Conservation (phyloP, 371 early-diverging fungal species). For the Rhizopus stolonifer region DNA sequence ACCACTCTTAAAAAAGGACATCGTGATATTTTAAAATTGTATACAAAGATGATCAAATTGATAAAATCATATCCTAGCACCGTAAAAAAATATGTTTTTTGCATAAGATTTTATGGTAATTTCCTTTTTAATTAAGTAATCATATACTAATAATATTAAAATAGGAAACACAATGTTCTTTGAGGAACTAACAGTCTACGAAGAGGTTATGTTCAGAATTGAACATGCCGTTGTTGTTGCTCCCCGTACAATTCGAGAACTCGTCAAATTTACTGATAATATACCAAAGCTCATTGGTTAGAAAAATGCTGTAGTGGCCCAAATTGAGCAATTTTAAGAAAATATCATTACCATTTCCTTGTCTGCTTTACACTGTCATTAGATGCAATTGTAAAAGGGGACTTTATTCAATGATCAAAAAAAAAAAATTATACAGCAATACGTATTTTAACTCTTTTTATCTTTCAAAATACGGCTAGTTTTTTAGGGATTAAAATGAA, state of each 20-base stretch:
- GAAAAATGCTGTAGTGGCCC: conserved; percentile 5
- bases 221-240: not conserved
- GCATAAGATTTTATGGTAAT: conserved; percentile 5
- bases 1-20: not conserved
- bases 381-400: no score
- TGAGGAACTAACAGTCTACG: conserved; percentile 1
- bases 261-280: not conserved
- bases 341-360: no score
- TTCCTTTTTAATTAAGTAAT: not conserved
- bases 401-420: no score
- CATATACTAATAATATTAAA: not conserved
- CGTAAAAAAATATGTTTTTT: not conserved
- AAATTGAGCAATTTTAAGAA: conserved; percentile 5
- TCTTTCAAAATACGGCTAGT: no score
- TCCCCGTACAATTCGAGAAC: not conserved
- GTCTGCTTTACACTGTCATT: no score
- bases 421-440: no score
- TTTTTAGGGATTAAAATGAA: no score
- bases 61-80: not conserved
- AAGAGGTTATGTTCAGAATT: conserved; percentile 6
- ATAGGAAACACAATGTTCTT: conserved; percentile 5
- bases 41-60: not conserved
- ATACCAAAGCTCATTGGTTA: conserved; percentile 2
- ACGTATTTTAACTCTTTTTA: no score
- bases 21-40: not conserved